A percentile compares a stretch with the other conserved stretches of the same genome.
These are phyloP conservation scores for Hortiboletus rubellus DNA, from an alignment of 1,284 basidiomycete genomes.

Conservation along the genomic window DNA sequence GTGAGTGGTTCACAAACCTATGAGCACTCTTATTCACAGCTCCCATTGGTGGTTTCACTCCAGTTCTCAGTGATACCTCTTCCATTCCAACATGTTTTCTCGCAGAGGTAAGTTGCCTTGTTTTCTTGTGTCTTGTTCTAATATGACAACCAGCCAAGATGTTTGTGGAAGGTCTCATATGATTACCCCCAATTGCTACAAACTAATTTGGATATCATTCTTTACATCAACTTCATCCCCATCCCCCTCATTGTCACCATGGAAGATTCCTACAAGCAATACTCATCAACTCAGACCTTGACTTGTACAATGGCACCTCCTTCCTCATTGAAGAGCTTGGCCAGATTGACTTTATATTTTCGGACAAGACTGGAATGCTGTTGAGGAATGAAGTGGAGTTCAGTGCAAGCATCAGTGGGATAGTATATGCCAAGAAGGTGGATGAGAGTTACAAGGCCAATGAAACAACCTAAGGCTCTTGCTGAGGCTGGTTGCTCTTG, in stretches of 20 bases:
- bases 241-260: conserved; percentile 99
- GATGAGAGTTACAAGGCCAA: conserved; percentile 65
- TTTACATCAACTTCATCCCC: conserved; percentile 99
- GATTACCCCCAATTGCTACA: neutral
- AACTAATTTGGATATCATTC: conserved; percentile 84
- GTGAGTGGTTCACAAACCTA: conserved; percentile 28
- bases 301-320: conserved; percentile 98
- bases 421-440: conserved; percentile 86
- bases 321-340: conserved; percentile 98
- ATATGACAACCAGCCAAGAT: conserved; percentile 53
- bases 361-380: conserved; percentile 97
- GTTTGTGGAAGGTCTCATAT: conserved; percentile 71
- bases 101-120: conserved; percentile 54
- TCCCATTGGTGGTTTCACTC: conserved; percentile 75
- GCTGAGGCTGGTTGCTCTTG: no score
- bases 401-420: conserved; percentile 86
- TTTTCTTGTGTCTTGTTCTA: neutral
- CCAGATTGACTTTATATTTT: conserved; percentile 98
- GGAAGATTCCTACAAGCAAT: conserved; percentile 97
- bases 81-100: conserved; percentile 54
- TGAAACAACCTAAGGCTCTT: no score
- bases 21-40: conserved; percentile 4
- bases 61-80: conserved; percentile 81
- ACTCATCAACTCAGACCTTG: conserved; percentile 95
- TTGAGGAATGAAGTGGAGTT: conserved; percentile 99